Evolutionary conservation across 208 protist species (phyloP).

Genomic region (Angomonas deanei): DNA sequence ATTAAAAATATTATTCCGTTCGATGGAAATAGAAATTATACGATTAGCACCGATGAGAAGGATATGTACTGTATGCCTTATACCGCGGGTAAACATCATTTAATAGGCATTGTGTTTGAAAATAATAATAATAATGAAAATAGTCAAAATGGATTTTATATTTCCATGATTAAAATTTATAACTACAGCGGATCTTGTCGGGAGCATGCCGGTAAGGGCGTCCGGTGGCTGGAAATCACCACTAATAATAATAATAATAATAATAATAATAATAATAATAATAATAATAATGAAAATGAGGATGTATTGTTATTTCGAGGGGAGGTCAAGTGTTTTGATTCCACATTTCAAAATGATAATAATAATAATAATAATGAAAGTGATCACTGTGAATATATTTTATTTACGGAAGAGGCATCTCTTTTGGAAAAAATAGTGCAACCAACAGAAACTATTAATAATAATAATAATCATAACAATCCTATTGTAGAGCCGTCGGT

Average conservation of each 20-base stretch:
- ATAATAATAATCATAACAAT: no score
- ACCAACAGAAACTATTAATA: no score
- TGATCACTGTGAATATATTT: conserved; percentile 78
- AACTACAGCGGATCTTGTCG: conserved; percentile 91
- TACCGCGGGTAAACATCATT: conserved; percentile 46
- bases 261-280: no score
- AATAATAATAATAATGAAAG: no score
- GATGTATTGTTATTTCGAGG: not conserved
- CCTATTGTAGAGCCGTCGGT: no score
- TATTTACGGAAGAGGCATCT: conserved; percentile 71
- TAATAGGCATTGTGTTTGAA: conserved; percentile 63
- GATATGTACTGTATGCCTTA: conserved; percentile 86
- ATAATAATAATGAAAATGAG: not conserved
- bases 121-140: no score
- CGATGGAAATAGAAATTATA: not conserved
- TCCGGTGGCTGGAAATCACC: conserved; percentile 70
- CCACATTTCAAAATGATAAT: no score
- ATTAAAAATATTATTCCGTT: conserved; percentile 70
- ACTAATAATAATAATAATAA: conserved; percentile 68
- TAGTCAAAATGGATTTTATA: conserved; percentile 21
- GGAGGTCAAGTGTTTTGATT: not conserved
- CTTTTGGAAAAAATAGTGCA: no score
- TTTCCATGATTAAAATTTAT: conserved; percentile 80
- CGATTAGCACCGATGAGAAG: conserved; percentile 77
- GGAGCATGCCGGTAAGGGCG: conserved; percentile 80